Evolutionary conservation across 768 basidiomycete genomes (phyloP), one percentile per base, ranked within the genome.

Genomic region (Leccinum variicolor): DNA sequence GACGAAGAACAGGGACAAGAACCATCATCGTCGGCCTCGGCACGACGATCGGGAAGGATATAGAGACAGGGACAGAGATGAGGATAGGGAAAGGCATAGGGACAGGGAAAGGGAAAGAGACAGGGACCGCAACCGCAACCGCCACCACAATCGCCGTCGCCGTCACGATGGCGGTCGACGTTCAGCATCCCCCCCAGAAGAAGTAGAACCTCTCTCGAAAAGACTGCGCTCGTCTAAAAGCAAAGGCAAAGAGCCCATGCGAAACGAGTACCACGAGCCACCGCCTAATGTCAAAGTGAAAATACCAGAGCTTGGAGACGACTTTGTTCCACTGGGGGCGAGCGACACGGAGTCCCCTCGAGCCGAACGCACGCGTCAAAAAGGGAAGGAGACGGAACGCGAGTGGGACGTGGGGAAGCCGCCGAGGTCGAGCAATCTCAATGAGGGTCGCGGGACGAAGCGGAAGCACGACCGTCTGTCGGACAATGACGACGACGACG

Each of bases 391-490:
- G 17, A 15, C 29, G 19, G 74, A 69, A 53, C 74, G 79, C 39
- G 79, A 80, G 53, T 73, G 77, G 76, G 79, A 78, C 53, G 59
- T 61, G 54, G 76, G 73, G 39, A 77, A 75, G 58, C 62, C 58
- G 6, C 51, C 54, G 51, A 63, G 67, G 62, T 11, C 36, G 62
- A 48, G 64, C 56, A 56, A 64, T 45, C 7, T 17, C 67, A 71
- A 15, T 14, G 62, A 65, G 11, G 66, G 43, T 29, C 57, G 61
- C 33, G 54, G 71, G 60, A 55, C 60, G 57, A 87, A 82, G 66
- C 75, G 86, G 31, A 80, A 77, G 60, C 70, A 74, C 49, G 83
- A 78, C 48, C 70, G 76, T 61, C 56, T 62, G 14, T 69, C 77
- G 54, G 81, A 82, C 63, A 69, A 72, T 41, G 72, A 76, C 11